phyloP scores from a whole-genome alignment of 2,329 filamentous ascomycete species.

The Davidsoniella virescens region DNA sequence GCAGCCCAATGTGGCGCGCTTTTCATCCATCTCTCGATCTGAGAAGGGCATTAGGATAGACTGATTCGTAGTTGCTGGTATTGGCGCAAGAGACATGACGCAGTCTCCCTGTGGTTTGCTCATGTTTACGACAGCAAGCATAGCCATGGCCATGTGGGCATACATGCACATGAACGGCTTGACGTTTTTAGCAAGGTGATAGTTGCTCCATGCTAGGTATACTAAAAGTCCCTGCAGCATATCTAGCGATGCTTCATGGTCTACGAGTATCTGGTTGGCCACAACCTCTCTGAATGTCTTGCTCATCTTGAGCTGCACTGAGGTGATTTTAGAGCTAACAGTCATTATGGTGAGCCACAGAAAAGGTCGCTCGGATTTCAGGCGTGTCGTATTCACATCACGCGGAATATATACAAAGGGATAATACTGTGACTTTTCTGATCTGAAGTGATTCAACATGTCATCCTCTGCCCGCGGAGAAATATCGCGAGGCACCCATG shows the following conservation, averaged over 20 bases:
- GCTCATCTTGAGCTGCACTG: conserved; percentile 17
- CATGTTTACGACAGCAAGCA: conserved; percentile 9
- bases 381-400: conserved; percentile 14
- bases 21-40: conserved; percentile 12
- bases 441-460: conserved; percentile 14
- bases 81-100: not conserved
- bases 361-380: conserved; percentile 22
- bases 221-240: conserved; percentile 18
- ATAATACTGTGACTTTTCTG: conserved; percentile 17
- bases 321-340: conserved; percentile 15
- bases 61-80: not conserved
- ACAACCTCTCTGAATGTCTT: conserved; percentile 17
- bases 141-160: conserved; percentile 8
- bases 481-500: conserved; percentile 7
- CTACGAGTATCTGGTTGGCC: conserved; percentile 15
- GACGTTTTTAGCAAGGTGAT: conserved; percentile 6
- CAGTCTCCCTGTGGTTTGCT: conserved; percentile 9
- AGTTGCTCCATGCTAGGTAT: conserved; percentile 19
- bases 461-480: conserved; percentile 1
- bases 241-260: conserved; percentile 17
- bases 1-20: conserved; percentile 11
- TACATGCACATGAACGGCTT: conserved; percentile 8
- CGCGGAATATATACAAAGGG: conserved; percentile 18
- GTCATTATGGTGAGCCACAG: conserved; percentile 25
- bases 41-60: conserved; percentile 5